These are phyloP conservation scores for Funneliformis caledonium DNA, from an alignment of 371 early-diverging fungal genomes.

Conservation along the genomic window DNA sequence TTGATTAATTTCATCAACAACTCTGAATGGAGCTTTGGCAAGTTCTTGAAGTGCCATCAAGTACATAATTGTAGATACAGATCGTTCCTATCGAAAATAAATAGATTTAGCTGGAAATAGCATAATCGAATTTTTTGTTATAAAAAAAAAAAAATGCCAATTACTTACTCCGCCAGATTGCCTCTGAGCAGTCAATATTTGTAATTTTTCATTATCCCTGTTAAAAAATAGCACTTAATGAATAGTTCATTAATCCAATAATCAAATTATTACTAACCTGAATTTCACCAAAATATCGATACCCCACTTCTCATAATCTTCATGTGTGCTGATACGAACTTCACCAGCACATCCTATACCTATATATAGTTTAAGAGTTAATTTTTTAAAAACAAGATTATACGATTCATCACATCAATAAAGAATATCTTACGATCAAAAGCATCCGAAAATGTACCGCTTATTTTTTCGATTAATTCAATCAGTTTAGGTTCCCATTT, in stretches of 20 bases:
- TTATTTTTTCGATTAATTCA: constrained; percentile 64
- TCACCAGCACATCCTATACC: constrained; percentile 92
- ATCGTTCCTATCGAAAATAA: constrained; percentile 64
- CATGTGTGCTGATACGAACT: constrained; percentile 69
- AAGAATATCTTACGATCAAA: constrained; percentile 59
- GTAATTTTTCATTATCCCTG: constrained; percentile 83
- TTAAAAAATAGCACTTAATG: not conserved
- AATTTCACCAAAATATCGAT: constrained; percentile 95
- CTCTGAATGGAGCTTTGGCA: constrained; percentile 93
- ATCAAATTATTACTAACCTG: constrained; percentile 47
- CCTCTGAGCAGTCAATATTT: constrained; percentile 86
- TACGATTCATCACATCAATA: not conserved
- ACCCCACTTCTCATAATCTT: constrained; percentile 94
- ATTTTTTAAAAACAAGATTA: not conserved
- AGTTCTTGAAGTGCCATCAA: constrained; percentile 93
- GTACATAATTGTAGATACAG: constrained; percentile 97
- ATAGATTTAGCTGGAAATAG: not conserved
- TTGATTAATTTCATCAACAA: constrained; percentile 99
- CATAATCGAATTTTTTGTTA: not conserved
- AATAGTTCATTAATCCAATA: no score
- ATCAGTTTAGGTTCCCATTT: constrained; percentile 75
- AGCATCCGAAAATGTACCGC: constrained; percentile 72
- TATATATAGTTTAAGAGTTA: constrained; percentile 12
- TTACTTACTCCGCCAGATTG: constrained; percentile 94
- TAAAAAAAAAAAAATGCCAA: not conserved